Base-by-base conservation (phyloP, 2,329 filamentous ascomycete genomes). In the Cytospora mali region DNA sequence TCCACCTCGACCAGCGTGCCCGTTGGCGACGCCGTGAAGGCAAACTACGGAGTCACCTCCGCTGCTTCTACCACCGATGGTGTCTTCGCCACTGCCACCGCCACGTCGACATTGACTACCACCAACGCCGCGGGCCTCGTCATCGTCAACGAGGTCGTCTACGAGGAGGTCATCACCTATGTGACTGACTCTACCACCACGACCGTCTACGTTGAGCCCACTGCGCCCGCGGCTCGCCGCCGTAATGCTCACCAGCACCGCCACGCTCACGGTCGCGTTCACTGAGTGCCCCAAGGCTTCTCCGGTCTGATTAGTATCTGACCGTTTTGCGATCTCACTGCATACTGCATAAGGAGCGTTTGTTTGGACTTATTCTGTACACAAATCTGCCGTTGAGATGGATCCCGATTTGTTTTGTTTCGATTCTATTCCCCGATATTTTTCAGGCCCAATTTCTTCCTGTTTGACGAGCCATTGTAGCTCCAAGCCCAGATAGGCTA, bases 121-220 rank as follows among this genome's bases (percentile, higher is more conserved):
- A 62, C 68, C 52, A 49, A 64, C 25, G 50, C 66, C 2, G 55
- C 62, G 6, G 66, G 63, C 11, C 50, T 61, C 16, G 42, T 69
- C 51, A 68, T 79, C 7, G 81, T 88, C 14, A 79, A 78, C 65
- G 81, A 87, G 74, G 79, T 88, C 25, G 72, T 86, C 14, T 85
- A 83, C 80, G 80, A 83, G 58, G 79, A 87, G 73, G 78, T 83
- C 52, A 69, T 80, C 5, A 79, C 86, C 29, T 85, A 80, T 57
- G 81, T 85, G 18, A 85, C 81, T 0, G 73, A 75, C 16, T 75
- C 77, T 27, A 71, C 74, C 25, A 78, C 77, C 2, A 71, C 76
- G 6, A 80, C 80, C 0, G 73, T 78, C n/a, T 76, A 76, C 2
- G 70, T 72, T 13, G 71, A 74, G n/a, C 58, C 68, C 21, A 73